A percentile compares a stretch with the other conserved stretches of the same genome.
Evolutionary conservation across 164 flowering plant genomes (phyloP).

Genomic region (Dillenia turbinata): DNA sequence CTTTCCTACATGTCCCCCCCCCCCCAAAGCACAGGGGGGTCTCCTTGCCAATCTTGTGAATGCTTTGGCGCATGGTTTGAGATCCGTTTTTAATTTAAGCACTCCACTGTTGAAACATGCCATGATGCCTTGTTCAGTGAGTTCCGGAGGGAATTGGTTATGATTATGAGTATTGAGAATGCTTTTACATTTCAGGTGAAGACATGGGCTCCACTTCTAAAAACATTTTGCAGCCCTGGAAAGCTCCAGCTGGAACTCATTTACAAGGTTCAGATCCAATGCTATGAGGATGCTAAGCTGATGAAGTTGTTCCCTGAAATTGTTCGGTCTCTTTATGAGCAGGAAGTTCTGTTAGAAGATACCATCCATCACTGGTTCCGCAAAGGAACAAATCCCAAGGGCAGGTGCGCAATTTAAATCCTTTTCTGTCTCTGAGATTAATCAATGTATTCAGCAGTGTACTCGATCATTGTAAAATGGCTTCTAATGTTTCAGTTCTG

Average conservation of each 20-base stretch:
- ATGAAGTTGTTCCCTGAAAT: conserved; percentile 98
- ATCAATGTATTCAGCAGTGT: neutral
- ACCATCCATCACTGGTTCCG: conserved; percentile 96
- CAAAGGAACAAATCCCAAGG: conserved; percentile 91
- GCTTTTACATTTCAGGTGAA: conserved; percentile 53
- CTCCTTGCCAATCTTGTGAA: too few species aligned
- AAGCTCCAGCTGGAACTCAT: conserved; percentile 93
- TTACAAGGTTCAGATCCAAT: conserved; percentile 93
- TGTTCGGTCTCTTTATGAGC: conserved; percentile 83
- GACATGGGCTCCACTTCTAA: conserved; percentile 81
- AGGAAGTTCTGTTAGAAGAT: conserved; percentile 97
- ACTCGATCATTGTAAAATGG: neutral
- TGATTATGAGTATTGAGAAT: neutral
- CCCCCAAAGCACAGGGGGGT: too few species aligned
- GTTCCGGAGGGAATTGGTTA: too few species aligned
- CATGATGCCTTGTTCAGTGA: too few species aligned
- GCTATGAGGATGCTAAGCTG: conserved; percentile 95
- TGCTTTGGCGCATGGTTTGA: too few species aligned
- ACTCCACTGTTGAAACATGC: too few species aligned
- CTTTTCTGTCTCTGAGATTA: neutral
- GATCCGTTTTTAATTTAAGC: too few species aligned
- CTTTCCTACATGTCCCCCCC: too few species aligned
- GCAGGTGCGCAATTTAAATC: conserved; percentile 47
- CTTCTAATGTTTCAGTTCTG: neutral
- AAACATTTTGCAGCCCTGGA: conserved; percentile 80